Evolutionary conservation across 2,329 filamentous ascomycete species (phyloP).

Genomic region (Colletotrichum sp.): DNA sequence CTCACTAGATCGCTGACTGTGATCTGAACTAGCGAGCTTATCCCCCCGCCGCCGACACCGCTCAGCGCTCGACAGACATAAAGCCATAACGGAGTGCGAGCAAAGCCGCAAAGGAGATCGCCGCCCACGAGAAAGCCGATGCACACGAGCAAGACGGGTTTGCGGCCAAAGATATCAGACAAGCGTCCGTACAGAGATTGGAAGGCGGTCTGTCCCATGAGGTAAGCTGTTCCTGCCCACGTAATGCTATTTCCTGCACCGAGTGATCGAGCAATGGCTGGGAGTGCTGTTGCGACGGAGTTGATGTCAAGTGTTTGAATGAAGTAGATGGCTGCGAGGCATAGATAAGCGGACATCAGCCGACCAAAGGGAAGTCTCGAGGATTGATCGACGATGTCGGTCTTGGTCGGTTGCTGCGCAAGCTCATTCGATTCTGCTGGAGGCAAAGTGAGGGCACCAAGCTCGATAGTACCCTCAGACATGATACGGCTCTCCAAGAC

Average conservation of each 20-base stretch:
- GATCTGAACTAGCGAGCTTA: not conserved
- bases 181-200: not conserved
- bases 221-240: not conserved
- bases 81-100: not conserved
- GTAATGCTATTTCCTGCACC: not conserved
- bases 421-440: not conserved
- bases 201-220: not conserved
- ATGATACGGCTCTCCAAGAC: not conserved
- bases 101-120: not conserved
- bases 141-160: not conserved
- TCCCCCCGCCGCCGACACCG: not conserved
- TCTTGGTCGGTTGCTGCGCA: not conserved
- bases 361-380: not conserved
- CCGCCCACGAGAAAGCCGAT: not conserved
- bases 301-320: not conserved
- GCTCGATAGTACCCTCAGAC: not conserved
- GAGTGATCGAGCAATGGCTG: not conserved
- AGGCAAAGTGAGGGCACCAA: not conserved
- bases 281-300: not conserved
- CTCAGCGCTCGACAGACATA: not conserved
- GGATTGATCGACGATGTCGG: not conserved
- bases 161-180: not conserved
- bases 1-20: not conserved
- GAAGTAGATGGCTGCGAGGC: not conserved
- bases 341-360: not conserved